Conservation (phyloP, 176 grass and related monocot species). For the Eremochloa ophiuroides region DNA sequence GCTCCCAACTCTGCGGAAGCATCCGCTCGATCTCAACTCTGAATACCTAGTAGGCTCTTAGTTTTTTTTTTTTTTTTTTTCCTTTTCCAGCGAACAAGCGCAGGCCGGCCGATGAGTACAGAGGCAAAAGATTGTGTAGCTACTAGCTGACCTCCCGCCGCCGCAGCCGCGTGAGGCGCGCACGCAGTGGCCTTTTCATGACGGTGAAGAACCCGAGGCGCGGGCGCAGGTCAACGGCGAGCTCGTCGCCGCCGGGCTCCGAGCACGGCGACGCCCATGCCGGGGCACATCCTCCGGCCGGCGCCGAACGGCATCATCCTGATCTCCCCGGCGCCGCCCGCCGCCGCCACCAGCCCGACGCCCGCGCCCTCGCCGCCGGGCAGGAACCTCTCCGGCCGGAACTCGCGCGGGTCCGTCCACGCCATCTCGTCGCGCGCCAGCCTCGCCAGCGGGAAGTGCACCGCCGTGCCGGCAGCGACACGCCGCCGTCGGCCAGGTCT, state of each 20-base stretch:
- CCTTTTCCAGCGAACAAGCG: too few species aligned
- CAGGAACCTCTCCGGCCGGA: constrained; percentile 51
- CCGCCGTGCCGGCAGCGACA: background rate
- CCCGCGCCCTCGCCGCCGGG: constrained; percentile 15
- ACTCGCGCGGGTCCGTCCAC: constrained; percentile 5
- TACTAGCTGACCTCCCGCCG: background rate
- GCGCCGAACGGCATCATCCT: constrained; percentile 34
- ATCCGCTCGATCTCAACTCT: too few species aligned
- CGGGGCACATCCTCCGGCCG: constrained; percentile 26
- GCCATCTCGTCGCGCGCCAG: constrained; percentile 6
- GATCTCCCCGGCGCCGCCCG: background rate
- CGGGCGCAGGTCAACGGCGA: background rate
- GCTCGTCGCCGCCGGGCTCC: background rate
- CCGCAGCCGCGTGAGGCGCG: background rate
- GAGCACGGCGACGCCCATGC: constrained; percentile 14
- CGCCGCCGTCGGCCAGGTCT: background rate
- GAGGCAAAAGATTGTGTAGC: too few species aligned
- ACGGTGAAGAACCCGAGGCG: background rate
- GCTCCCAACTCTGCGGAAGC: too few species aligned
- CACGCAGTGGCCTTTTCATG: constrained; percentile 16
- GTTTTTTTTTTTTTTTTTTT: too few species aligned
- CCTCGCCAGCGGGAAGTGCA: constrained; percentile 8
- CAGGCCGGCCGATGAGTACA: too few species aligned
- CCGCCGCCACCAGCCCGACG: background rate
- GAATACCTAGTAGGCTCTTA: too few species aligned